Evolutionary conservation across 2,329 filamentous ascomycete species (phyloP), one percentile per base, ranked within the genome.

Genomic region (Fragosphaeria purpurea): DNA sequence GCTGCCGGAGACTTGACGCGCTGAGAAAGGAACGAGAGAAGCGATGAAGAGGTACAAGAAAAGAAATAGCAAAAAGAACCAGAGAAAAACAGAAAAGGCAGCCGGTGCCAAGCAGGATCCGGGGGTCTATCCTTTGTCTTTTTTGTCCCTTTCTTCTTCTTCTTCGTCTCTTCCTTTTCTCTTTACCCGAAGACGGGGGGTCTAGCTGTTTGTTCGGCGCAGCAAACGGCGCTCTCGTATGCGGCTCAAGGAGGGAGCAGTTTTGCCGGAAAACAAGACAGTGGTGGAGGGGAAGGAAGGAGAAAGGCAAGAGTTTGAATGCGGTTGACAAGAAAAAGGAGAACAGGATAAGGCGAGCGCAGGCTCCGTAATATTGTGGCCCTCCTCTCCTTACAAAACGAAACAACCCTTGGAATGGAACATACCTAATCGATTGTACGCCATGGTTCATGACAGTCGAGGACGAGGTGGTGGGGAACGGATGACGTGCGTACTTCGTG

Each of bases 341-440:
- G 22, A 47, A 22, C 10, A 6, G 43, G 12, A 35, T 2, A 11
- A 30, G 12, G 34, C 10, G 42, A 46, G 3, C 22, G 22, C 22
- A 22, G 22, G 22, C 22, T 22, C 22, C 22, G 22, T 46, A 41
- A 32, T 31, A 50, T 37, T 42, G 31, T 42, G 48, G n/a, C 11
- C 22, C 35, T 37, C 11, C 11, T 38, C 35, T 41, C 33, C 41
- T 44, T 40, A 38, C 33, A 33, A 30, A 42, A 41, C 34, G 48
- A 10, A 41, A 48, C 40, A 41, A 48, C 39, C 33, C 37, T 33
- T 10, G 35, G 35, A 35, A 40, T 41, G 32, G 34, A 40, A 79
- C 80, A 71, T 75, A 80, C 83, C 80, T 74, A 87, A 68, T 60
- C 82, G 80, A 72, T 86, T 85, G 72, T 88, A 88, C 64, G 81